A percentile compares a stretch with the other conserved stretches of the same genome.
phyloP scores from a whole-genome alignment of 257 asterid species.

The Solanum dulcamara region DNA sequence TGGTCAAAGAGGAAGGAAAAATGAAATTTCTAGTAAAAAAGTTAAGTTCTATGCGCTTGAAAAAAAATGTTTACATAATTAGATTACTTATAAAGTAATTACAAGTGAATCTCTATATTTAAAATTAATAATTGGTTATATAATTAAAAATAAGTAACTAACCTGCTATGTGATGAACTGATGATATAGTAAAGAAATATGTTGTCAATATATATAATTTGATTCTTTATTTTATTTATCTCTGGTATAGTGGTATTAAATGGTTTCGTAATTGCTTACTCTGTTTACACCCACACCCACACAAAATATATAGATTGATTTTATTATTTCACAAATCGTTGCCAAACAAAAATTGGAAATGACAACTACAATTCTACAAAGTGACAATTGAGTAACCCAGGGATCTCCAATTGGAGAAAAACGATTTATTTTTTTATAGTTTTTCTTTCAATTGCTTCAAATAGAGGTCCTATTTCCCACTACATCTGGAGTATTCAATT shows the following conservation, averaged over 20 bases:
- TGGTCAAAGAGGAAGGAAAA: not conserved
- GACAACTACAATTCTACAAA: not conserved
- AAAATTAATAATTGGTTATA: too few species aligned
- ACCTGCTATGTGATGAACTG: too few species aligned
- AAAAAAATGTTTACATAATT: too few species aligned
- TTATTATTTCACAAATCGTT: not conserved
- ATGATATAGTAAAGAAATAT: not conserved
- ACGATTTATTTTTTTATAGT: not conserved
- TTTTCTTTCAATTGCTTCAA: not conserved
- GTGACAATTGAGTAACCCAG: not conserved
- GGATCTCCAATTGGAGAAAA: not conserved
- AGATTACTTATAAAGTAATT: not conserved
- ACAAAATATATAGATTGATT: not conserved
- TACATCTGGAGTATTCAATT: not conserved
- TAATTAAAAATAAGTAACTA: too few species aligned
- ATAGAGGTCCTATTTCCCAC: not conserved
- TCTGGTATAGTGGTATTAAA: not conserved
- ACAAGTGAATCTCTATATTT: too few species aligned
- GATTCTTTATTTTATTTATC: not conserved
- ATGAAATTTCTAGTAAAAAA: not conserved
- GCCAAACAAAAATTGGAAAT: not conserved
- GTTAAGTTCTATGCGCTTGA: not conserved
- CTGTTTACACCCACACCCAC: not conserved
- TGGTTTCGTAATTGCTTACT: not conserved
- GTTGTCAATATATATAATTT: not conserved